Conservation (phyloP, 2,329 filamentous ascomycete genomes). For the Metarhizium brunneum region DNA sequence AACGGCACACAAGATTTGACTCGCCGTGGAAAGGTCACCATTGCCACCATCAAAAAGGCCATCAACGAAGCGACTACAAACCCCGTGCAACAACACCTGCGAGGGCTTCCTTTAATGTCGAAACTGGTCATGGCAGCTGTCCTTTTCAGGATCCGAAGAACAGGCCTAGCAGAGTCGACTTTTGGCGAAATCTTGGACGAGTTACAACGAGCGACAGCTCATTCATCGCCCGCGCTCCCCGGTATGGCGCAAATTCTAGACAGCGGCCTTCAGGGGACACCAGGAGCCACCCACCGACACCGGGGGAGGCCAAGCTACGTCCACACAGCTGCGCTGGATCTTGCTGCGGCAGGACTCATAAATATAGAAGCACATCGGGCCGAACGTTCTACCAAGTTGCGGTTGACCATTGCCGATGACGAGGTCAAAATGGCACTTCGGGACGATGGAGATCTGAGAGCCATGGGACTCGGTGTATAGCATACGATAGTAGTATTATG, state of each 20-base stretch:
- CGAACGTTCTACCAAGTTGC: slow-evolving; percentile 79
- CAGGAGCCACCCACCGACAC: slow-evolving; percentile 17
- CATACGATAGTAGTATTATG: slow-evolving; percentile 14
- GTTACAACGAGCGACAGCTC: slow-evolving; percentile 29
- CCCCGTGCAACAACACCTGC: slow-evolving; percentile 81
- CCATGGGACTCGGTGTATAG: slow-evolving; percentile 53
- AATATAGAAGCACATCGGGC: slow-evolving; percentile 72
- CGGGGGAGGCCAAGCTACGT: slow-evolving; percentile 33
- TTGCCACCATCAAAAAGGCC: slow-evolving; percentile 84
- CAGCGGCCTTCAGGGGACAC: slow-evolving; percentile 18
- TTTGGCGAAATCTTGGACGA: slow-evolving; percentile 88
- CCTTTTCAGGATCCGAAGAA: slow-evolving; percentile 67
- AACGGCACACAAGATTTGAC: slow-evolving; percentile 16
- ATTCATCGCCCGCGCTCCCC: slow-evolving; percentile 24
- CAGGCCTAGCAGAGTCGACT: slow-evolving; percentile 77
- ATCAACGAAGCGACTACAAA: slow-evolving; percentile 93
- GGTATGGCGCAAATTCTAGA: slow-evolving; percentile 28
- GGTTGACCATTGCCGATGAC: slow-evolving; percentile 80
- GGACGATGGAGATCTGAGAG: slow-evolving; percentile 79
- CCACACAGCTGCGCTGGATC: slow-evolving; percentile 65
- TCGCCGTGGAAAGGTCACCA: slow-evolving; percentile 60
- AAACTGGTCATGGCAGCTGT: slow-evolving; percentile 83
- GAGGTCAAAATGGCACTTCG: slow-evolving; percentile 82
- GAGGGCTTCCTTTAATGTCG: slow-evolving; percentile 67
- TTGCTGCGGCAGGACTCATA: slow-evolving; percentile 81